Base-by-base conservation (phyloP, 192 early-diverging fungal species). In the Chytriomyces confervae region DNA sequence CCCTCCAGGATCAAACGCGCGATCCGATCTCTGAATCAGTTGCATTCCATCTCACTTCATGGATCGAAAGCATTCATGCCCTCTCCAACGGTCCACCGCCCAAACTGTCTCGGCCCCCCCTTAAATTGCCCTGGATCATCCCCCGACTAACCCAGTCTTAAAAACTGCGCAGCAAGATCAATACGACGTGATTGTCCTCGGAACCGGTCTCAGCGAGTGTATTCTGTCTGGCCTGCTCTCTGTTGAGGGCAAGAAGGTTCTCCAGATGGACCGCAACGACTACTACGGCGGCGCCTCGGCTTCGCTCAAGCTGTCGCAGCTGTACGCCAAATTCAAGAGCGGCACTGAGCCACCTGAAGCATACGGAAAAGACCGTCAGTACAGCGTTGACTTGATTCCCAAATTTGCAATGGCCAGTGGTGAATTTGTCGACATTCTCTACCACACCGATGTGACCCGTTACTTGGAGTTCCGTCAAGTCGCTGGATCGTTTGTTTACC, bases 341-440 rank as follows among this genome's bases (percentile, higher is more conserved):
- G 77, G 79, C 9, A 46, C 57, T 53, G 62, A 13, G 13, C 64
- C 77, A 4, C 76, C 77, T 68, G 75, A 94, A 91, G 84, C 95
- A 95, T 85, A 92, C 95, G 61, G 92, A 93, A 80, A 81, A 29
- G 89, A 90, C 79, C 78, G 96, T 66, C 96, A 98, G 86, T 99
- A 91, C 86, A 96, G 94, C 86, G 91, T 99, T 66, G 98, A 99
- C 84, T 86, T 98, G 77, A 97, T 99, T 61, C 98, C 98, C 75
- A 99, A 99, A 89, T 99, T 99, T 86, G 94, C 97, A 87, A 98
- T 99, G 97, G 96, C 95, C 76, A 96, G 87, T 68, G 82, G 95
- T 64, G 97, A 97, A 82, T 94, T 99, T 78, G 94, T 98, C 77
- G 92, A 92, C 78, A 96, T 99, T 67, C 89, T 99, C 66, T 93